Percentiles rank a stretch among this genome's conserved stretches.
Conservation (phyloP, 768 basidiomycete species). For the Epithele typhae region DNA sequence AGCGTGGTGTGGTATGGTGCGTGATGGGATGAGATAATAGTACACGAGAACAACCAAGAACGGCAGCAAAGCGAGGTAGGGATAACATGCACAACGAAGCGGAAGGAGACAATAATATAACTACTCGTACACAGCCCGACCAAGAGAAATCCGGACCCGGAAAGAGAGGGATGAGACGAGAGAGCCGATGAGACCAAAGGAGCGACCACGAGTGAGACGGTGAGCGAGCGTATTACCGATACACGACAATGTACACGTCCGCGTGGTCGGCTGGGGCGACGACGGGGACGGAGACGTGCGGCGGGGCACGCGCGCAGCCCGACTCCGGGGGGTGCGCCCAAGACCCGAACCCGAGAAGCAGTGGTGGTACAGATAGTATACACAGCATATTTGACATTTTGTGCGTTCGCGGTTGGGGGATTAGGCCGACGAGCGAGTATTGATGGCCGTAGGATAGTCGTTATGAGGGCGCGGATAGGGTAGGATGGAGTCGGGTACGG, state of each 20-base stretch:
- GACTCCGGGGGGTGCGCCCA: not conserved
- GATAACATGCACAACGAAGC: conserved; percentile 15
- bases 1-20: too few species aligned
- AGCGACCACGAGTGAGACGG: not conserved
- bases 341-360: conserved; percentile 1
- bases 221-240: conserved; percentile 9
- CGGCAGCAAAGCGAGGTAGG: conserved; percentile 9
- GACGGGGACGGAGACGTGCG: not conserved
- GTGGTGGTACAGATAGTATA: conserved; percentile 12
- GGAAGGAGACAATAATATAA: conserved; percentile 7
- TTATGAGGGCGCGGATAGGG: not conserved
- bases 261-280: not conserved
- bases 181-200: conserved; percentile 1
- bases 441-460: too few species aligned
- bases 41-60: conserved; percentile 17
- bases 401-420: conserved; percentile 3
- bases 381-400: conserved; percentile 15
- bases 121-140: conserved; percentile 2
- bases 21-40: not conserved
- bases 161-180: not conserved
- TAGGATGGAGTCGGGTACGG: not conserved
- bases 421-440: not conserved
- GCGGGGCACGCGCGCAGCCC: not conserved
- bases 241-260: conserved; percentile 15
- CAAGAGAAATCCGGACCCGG: not conserved